phyloP scores from a whole-genome alignment of 345 rosid species.

The Eutrema japonicum region DNA sequence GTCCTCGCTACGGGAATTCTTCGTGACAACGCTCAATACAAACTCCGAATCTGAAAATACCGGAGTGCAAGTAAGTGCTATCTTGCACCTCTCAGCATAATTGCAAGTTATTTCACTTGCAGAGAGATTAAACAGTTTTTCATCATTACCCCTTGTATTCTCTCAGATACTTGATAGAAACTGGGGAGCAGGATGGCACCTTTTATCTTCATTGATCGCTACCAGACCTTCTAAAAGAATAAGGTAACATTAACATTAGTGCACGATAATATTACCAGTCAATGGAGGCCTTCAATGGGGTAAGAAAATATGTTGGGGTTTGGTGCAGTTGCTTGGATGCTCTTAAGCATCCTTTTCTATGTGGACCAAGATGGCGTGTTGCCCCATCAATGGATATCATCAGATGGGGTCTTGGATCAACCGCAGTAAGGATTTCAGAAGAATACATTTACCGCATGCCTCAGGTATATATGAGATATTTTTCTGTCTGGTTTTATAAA shows the following conservation, averaged over 20 bases:
- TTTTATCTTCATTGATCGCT: slow-evolving; percentile 80
- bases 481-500: not conserved
- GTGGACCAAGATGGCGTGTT: slow-evolving; percentile 97
- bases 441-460: slow-evolving; percentile 79
- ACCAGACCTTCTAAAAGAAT: slow-evolving; percentile 75
- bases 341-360: slow-evolving; percentile 89
- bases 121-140: slow-evolving; percentile 17
- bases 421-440: slow-evolving; percentile 85
- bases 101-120: slow-evolving; percentile 5
- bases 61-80: slow-evolving; percentile 74
- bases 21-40: slow-evolving; percentile 61
- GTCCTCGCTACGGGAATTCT: slow-evolving; percentile 84
- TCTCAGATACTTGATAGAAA: slow-evolving; percentile 91
- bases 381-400: slow-evolving; percentile 85
- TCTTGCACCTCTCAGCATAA: not conserved
- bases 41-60: slow-evolving; percentile 70
- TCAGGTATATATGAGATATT: slow-evolving; percentile 56
- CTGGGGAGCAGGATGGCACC: slow-evolving; percentile 98
- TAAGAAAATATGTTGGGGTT: slow-evolving; percentile 2
- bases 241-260: slow-evolving; percentile 50
- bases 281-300: no score
- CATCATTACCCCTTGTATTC: slow-evolving; percentile 8
- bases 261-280: not conserved
- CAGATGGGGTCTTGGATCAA: slow-evolving; percentile 97
- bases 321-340: slow-evolving; percentile 78